These are phyloP conservation scores for Mycena galopus DNA, from an alignment of 768 basidiomycete species.

Conservation along the genomic window DNA sequence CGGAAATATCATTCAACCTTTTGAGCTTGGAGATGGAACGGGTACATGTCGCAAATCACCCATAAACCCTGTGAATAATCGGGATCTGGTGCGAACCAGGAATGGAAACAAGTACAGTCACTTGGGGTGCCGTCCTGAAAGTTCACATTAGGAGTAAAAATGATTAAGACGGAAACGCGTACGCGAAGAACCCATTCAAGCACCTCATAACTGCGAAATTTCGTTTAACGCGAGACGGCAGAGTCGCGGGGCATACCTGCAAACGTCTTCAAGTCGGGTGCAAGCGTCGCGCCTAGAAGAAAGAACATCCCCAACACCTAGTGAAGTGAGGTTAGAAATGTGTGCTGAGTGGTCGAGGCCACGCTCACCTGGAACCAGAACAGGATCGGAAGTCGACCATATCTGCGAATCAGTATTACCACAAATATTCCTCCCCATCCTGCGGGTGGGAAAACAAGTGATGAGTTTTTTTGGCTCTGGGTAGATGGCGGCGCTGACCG, in stretches of 20 bases:
- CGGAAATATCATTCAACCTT: conserved; percentile 54
- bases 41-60: conserved; percentile 71
- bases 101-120: conserved; percentile 55
- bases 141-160: neutral
- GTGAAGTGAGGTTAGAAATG: neutral
- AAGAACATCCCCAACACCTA: neutral
- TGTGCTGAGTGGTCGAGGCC: neutral
- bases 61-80: conserved; percentile 60
- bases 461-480: neutral
- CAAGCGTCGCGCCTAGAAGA: neutral
- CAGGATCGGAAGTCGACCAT: conserved; percentile 63
- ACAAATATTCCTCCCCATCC: conserved; percentile 8
- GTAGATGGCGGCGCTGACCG: conserved; percentile 48
- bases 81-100: neutral
- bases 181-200: conserved; percentile 65
- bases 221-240: neutral
- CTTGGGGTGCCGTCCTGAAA: conserved; percentile 66
- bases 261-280: neutral
- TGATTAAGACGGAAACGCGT: neutral
- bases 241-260: neutral
- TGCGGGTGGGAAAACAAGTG: too few species aligned
- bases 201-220: conserved; percentile 48
- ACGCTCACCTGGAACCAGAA: conserved; percentile 64
- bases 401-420: conserved; percentile 58
- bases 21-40: conserved; percentile 76